Evolutionary conservation across 73 alveolate species (phyloP), one percentile per base, ranked within the genome.

Genomic region (Breviolum minutum): DNA sequence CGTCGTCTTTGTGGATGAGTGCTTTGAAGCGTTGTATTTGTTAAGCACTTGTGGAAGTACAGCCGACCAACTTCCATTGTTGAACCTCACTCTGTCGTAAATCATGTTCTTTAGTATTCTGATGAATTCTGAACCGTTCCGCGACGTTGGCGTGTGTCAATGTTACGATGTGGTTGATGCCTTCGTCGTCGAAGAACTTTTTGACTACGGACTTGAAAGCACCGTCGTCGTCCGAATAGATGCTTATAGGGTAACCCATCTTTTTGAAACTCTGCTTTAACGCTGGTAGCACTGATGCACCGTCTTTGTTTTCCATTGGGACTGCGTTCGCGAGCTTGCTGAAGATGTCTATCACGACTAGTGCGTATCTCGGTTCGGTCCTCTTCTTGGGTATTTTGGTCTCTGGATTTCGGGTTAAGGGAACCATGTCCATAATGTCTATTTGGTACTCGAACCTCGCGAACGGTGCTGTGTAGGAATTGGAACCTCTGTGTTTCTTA

Each of bases 271-370:
- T 48, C 5, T 81, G 70, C 40, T 81, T 81, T 71, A 81, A 2
- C 69, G 91, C 91, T 32, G 8, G 0, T 19, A 81, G 3, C 0
- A 19, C 40, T 0, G 4, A 0, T 32, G 0, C 70, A 2, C 64
- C 70, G 70, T 13, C 14, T 81, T 29, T 81, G 27, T 81, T 27
- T 29, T 81, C 9, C 69, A 81, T 48, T 7, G 91, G 91, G 5
- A 81, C 68, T 16, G 6, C 91, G 69, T 81, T 14, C 5, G 27
- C 91, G 1, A 32, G 14, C 70, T 81, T 81, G 68, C 70, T 81
- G 91, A 81, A 81, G 8, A 81, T 81, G 68, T 81, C 91, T 16
- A 81, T 48, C 29, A 48, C 91, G 2, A 81, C 91, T 2, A 81
- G 9, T 1, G 29, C 64, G 40, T 81, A 81, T 13, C 69, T 22